phyloP scores from a whole-genome alignment of 257 asterid genomes.

The Solanum corneliomulleri region DNA sequence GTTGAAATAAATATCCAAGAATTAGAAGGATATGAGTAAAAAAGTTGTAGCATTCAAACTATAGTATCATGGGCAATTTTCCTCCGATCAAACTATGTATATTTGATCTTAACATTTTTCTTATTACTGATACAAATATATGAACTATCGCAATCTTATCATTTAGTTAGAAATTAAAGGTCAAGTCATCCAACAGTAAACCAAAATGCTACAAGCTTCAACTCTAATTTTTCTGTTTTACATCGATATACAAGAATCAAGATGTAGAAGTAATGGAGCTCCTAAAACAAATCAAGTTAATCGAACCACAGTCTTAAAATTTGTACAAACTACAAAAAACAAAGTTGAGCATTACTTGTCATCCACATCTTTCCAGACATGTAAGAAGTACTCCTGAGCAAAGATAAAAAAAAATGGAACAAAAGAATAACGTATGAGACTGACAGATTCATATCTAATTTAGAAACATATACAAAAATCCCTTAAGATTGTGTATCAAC shows the following conservation, averaged over 20 bases:
- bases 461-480: background rate
- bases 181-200: background rate
- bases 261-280: no score
- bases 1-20: background rate
- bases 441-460: background rate
- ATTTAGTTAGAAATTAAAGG: background rate
- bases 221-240: no score
- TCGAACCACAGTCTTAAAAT: background rate
- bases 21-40: background rate
- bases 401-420: background rate
- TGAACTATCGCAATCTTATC: background rate
- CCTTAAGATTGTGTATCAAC: background rate
- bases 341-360: constrained; percentile 43
- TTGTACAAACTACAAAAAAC: background rate
- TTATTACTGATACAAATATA: background rate
- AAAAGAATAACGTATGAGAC: background rate
- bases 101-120: background rate
- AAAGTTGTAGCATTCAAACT: background rate
- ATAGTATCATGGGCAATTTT: background rate
- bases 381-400: constrained; percentile 55
- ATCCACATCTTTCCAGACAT: constrained; percentile 94
- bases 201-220: background rate
- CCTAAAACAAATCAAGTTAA: no score
- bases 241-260: no score
- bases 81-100: background rate